Evolutionary conservation across 768 basidiomycete species (phyloP).

Genomic region (Rhizopogon vinicolor): DNA sequence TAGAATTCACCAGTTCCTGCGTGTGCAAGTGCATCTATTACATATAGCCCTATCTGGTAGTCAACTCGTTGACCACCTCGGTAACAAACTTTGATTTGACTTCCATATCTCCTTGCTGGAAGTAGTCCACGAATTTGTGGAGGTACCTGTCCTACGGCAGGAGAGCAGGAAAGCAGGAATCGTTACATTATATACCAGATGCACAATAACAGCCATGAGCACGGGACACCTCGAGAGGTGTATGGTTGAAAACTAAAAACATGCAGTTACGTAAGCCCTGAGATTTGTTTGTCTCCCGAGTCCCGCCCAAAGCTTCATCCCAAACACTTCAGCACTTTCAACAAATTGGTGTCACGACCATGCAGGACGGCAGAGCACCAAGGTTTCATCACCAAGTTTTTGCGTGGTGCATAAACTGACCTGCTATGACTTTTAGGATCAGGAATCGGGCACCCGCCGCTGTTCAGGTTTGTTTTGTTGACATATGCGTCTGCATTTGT

Average conservation of each 20-base stretch:
- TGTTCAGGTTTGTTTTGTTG: constrained; percentile 60
- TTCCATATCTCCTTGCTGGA: constrained; percentile 99
- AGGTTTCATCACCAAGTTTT: constrained; percentile 36
- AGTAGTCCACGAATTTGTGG: constrained; percentile 99
- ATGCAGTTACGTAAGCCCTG: too few relatives aligned
- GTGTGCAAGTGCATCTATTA: neutral
- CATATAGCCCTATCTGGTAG: constrained; percentile 91
- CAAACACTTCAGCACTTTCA: too few relatives aligned
- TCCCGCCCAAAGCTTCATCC: too few relatives aligned
- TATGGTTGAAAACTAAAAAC: too few relatives aligned
- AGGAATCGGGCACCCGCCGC: constrained; percentile 96
- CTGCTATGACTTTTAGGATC: constrained; percentile 47
- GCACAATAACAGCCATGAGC: constrained; percentile 78
- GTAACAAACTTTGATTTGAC: constrained; percentile 95
- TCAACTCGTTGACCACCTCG: constrained; percentile 87
- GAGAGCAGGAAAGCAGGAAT: constrained; percentile 94
- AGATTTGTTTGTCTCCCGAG: too few relatives aligned
- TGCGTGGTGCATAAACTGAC: constrained; percentile 4
- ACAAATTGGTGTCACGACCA: constrained; percentile 17
- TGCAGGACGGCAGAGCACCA: constrained; percentile 82
- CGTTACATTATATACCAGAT: constrained; percentile 86
- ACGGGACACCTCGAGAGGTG: constrained; percentile 46
- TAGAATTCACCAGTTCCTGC: constrained; percentile 54
- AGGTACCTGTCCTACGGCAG: constrained; percentile 98
- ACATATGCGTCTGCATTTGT: neutral